Evolutionary conservation across 192 early-diverging fungal species (phyloP).

Genomic region (Cladochytrium replicatum): DNA sequence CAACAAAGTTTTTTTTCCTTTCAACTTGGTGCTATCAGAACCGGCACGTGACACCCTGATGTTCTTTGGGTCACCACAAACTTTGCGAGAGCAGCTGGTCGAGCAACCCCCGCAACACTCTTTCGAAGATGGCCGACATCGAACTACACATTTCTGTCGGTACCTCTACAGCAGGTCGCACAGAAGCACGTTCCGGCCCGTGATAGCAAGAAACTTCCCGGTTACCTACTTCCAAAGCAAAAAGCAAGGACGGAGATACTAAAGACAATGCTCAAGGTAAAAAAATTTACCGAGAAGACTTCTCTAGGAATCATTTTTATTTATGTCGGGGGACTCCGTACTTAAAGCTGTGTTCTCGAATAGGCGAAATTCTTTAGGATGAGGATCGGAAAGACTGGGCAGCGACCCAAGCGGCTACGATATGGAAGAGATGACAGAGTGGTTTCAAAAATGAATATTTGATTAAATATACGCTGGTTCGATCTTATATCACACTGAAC

Average conservation of each 20-base stretch:
- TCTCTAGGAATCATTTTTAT: not conserved
- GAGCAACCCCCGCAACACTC: too few species aligned
- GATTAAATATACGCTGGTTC: too few species aligned
- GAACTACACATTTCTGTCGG: too few species aligned
- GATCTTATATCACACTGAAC: too few species aligned
- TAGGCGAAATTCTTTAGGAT: constrained; percentile 41
- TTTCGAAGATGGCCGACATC: too few species aligned
- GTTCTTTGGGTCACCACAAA: too few species aligned
- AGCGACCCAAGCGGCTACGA: constrained; percentile 26
- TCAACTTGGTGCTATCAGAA: too few species aligned
- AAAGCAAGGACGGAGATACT: constrained; percentile 18
- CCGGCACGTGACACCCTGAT: too few species aligned
- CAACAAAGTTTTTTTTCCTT: too few species aligned
- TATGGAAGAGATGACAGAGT: constrained; percentile 37
- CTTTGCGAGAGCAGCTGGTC: too few species aligned
- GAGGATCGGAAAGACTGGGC: constrained; percentile 31
- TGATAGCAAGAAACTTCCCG: constrained; percentile 27
- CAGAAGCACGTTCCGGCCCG: too few species aligned
- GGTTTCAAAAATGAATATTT: constrained; percentile 38
- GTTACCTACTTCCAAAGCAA: constrained; percentile 34
- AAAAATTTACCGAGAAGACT: not conserved
- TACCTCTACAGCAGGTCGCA: too few species aligned
- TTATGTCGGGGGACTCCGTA: not conserved
- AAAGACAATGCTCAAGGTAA: constrained; percentile 34
- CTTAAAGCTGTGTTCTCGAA: not conserved